Evolutionary conservation across 495 filamentous ascomycete genomes (phyloP).

Genomic region (Talaromyces borbonicus): DNA sequence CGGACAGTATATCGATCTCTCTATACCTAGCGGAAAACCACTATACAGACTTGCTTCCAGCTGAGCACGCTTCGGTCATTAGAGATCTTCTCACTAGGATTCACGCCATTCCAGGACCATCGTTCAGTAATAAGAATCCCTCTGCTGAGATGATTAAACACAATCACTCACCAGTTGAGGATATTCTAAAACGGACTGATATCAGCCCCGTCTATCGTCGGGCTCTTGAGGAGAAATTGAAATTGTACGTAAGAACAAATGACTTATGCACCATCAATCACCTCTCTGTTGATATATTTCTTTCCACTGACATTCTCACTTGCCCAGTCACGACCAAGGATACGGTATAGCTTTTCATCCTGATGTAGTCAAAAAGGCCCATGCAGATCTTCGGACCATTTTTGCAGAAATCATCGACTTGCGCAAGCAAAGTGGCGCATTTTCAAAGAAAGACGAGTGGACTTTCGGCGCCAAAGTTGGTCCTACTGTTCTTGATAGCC

Average conservation of each 20-base stretch:
- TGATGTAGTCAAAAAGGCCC: slow-evolving; percentile 1
- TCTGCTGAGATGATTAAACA: background rate
- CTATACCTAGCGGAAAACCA: slow-evolving; percentile 4
- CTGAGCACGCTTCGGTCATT: background rate
- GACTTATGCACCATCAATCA: no score
- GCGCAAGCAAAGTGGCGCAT: slow-evolving; percentile 2
- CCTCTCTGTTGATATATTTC: background rate
- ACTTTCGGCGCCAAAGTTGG: slow-evolving; percentile 1
- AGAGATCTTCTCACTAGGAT: slow-evolving; percentile 1
- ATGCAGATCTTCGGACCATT: slow-evolving; percentile 1
- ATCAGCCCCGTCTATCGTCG: slow-evolving; percentile 4
- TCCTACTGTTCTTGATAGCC: slow-evolving; percentile 4
- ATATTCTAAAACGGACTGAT: slow-evolving; percentile 5
- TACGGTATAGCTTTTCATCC: slow-evolving; percentile 1
- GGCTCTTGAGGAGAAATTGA: slow-evolving; percentile 1
- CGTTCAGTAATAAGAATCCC: slow-evolving; percentile 2
- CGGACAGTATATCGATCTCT: slow-evolving; percentile 4
- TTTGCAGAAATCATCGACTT: background rate
- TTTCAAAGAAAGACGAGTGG: background rate
- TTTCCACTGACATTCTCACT: background rate
- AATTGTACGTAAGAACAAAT: no score
- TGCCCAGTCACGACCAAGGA: background rate
- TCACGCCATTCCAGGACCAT: background rate
- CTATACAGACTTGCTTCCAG: background rate
- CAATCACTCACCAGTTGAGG: slow-evolving; percentile 1